Evolutionary conservation across 768 basidiomycete genomes (phyloP).

Genomic region (Russula griseocarnosa): DNA sequence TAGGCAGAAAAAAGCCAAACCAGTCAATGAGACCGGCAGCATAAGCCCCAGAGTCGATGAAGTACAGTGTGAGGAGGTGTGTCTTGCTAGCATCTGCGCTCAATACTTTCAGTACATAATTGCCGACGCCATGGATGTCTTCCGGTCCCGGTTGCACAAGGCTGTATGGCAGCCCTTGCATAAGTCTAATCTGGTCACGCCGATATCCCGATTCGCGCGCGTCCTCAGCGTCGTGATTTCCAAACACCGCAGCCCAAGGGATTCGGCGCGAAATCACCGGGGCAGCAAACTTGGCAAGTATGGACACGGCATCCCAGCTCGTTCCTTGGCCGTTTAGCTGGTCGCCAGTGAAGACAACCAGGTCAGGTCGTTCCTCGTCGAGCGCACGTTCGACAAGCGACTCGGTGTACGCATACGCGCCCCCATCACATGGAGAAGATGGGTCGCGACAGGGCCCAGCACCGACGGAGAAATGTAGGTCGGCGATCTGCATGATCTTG

Average conservation of each 20-base stretch:
- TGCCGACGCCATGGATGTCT: slow-evolving; percentile 85
- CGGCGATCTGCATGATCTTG: slow-evolving; percentile 88
- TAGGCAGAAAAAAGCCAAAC: slow-evolving; percentile 60
- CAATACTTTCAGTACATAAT: slow-evolving; percentile 81
- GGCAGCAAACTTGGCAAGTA: slow-evolving; percentile 82
- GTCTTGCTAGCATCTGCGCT: slow-evolving; percentile 87
- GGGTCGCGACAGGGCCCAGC: slow-evolving; percentile 77
- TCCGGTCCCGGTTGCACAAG: slow-evolving; percentile 76
- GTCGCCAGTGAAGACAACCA: slow-evolving; percentile 91
- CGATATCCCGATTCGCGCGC: slow-evolving; percentile 44
- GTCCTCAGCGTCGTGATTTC: slow-evolving; percentile 88
- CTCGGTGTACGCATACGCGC: slow-evolving; percentile 77
- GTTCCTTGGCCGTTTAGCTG: slow-evolving; percentile 90
- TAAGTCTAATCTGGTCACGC: slow-evolving; percentile 60
- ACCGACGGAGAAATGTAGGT: slow-evolving; percentile 87
- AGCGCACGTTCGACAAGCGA: slow-evolving; percentile 66
- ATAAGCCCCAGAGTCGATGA: slow-evolving; percentile 85
- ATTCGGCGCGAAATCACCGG: slow-evolving; percentile 70
- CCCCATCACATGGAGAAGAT: slow-evolving; percentile 43
- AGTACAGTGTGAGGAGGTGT: slow-evolving; percentile 86
- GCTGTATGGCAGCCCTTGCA: slow-evolving; percentile 82
- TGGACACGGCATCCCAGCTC: slow-evolving; percentile 83
- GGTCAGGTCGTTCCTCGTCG: slow-evolving; percentile 78
- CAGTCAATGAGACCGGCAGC: slow-evolving; percentile 55
- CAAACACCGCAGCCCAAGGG: slow-evolving; percentile 91